Base-by-base conservation (phyloP, 169 alveolate genomes). In the Plasmodium malariae region DNA sequence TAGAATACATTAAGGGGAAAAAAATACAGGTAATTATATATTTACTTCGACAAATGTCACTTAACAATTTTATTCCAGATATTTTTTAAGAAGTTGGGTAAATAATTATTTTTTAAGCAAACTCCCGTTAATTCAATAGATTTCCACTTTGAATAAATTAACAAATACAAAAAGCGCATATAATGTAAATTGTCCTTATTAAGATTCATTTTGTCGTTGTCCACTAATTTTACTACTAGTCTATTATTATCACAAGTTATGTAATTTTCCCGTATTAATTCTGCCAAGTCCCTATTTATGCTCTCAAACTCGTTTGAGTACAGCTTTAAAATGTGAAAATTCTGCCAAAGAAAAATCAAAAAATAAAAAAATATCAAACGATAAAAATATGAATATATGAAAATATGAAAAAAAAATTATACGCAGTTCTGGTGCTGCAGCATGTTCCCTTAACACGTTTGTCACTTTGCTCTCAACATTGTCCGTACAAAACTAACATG, bases 71-170 rank as follows among this genome's bases (percentile, higher is more conserved):
- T 21, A 36, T 28, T 80, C 57, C 83, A 49, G 11, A 67, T 49
- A 40, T 65, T 65, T 57, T 67, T 51, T 55, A 80, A 49, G 21
- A 80, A 80, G 24, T 3, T 30, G 14, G 83, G 67, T 30, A 80
- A 80, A 69, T 65, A 65, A 36, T 51, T 80, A 57, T 80, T 67
- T 70, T 80, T 54, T 49, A 68, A n/a, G 21, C 21, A 36, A 7
- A 51, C 80, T 49, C 90, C 90, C 24, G 90, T 80, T 70, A 80
- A 65, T 65, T 80, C 90, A 48, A 80, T 80, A 40, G 90, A 80
- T 80, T 80, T 80, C 21, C 72, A 65, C 37, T 80, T 80, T 68
- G 90, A 63, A 57, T 80, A 80, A 43, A 80, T 80, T 48, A 80
- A 32, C 28, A 68, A 48, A 37, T 54, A 80, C 19, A 65, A 43